Evolutionary conservation across 73 alveolate genomes (phyloP), one percentile per base, ranked within the genome.

Genomic region (Paramecium tetraurelia): DNA sequence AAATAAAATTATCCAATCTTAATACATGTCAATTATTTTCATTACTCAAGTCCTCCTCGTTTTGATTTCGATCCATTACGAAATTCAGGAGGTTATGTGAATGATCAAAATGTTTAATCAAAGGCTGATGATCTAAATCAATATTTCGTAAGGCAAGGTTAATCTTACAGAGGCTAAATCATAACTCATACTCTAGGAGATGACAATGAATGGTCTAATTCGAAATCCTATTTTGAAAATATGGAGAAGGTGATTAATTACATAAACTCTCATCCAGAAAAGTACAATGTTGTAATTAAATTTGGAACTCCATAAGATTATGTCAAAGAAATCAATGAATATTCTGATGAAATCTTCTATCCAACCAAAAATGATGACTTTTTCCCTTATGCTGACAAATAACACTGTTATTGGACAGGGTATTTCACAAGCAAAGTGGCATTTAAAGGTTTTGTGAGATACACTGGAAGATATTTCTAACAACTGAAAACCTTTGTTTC

Each of bases 381-480:
- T 85, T 95, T 92, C 96, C 99, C 99, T 10, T 96, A 95, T 87
- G 95, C 98, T 57, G 98, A 95, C 69, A 80, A 71, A 22, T 58
- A 58, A 33, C 70, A 89, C 75, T 95, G 93, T 20, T 97, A 92
- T 86, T 98, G 99, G 99, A 97, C 99, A 24, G 99, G 99, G 0
- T 98, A 94, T 95, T 98, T 92, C 92, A 96, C 99, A 24, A 94
- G 98, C 57, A 93, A 99, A 43, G 95, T 98, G 4, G 94, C 92
- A 72, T 93, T 96, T 57, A 98, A 97, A 86, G 96, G 96, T 40
- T 94, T 86, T 33, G 95, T 97, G 31, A 95, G 97, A 85, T 93
- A 94, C 40, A 87, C 92, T 38, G 93, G 95, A 12, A 93, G 93
- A 86, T 63, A 75, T 22, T 95, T 68, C 57, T 77, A 85, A 63